Evolutionary conservation across 805 yeast species (phyloP), one percentile per base, ranked within the genome.

Genomic region (Blastobotrys mokoenaii): DNA sequence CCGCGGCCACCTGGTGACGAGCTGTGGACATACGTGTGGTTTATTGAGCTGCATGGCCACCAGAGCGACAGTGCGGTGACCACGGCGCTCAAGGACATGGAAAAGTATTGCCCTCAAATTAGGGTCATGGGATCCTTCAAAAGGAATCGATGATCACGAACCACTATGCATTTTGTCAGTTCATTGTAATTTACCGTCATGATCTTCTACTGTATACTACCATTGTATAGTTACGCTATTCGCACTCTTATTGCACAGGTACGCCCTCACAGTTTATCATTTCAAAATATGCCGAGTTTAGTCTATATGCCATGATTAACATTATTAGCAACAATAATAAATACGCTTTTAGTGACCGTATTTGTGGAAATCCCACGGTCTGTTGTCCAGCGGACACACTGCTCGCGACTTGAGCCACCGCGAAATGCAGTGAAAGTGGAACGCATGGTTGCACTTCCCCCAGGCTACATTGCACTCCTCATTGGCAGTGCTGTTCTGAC

Each of bases 361-460:
- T 66, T 83, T 83, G 53, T 76, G 79, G 51, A 70, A 70, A 46
- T 72, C 74, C 97, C 98, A 90, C 46, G 85, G 95, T 57, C 84
- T 80, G 66, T 84, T 89, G 68, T 90, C 97, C 62, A 93, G 72
- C 1, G 99, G 99, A 72, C 99, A 93, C 17, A 88, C 95, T 50
- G 89, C 86, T 68, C 98, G 81, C 12, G 95, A 85, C 64, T 83
- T 83, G 54, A 90, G 77, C 98, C 98, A 93, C 56, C 95, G 78
- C 41, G 87, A 79, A 54, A 93, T 93, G 66, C 99, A 93, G 68
- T 93, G 99, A 66, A 88, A 72, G 62, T 93, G 99, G 76, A 93
- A 93, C n/a, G 96, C 96, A 63, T 93, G 99, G 57, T 87, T 89
- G 68, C 99, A 93, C 39, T 77, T 76, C 40, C 98, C 99, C 89